A percentile compares a stretch with the other conserved stretches of the same genome.
Evolutionary conservation across 23 red algal species (phyloP).

Genomic region (Rhodosorus marinus): DNA sequence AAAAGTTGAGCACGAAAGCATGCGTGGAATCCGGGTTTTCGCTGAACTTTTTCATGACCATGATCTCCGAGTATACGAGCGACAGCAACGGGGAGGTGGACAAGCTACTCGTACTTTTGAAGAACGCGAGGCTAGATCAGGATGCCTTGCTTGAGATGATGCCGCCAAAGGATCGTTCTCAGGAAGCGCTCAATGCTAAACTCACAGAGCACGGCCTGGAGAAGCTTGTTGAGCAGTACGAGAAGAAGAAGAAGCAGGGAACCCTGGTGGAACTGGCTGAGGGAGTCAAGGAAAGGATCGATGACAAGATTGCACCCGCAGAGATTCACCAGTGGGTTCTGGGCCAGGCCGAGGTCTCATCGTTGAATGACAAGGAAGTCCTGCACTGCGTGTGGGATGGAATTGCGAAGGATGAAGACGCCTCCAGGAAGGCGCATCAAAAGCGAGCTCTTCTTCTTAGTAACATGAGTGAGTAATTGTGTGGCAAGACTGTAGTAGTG

Average conservation of each 20-base stretch:
- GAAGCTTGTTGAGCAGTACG: slow-evolving; percentile 69
- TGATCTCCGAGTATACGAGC: slow-evolving; percentile 34
- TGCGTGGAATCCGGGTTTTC: slow-evolving; percentile 13
- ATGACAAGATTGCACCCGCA: slow-evolving; percentile 4
- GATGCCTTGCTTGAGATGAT: slow-evolving; percentile 63
- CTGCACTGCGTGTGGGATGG: slow-evolving; percentile 34
- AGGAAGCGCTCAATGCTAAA: slow-evolving; percentile 42
- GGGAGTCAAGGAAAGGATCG: slow-evolving; percentile 17
- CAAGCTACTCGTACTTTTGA: slow-evolving; percentile 42
- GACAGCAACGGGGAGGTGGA: slow-evolving; percentile 32
- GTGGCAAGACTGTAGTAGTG: too few species aligned
- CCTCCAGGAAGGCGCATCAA: slow-evolving; percentile 45
- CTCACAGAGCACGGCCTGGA: slow-evolving; percentile 26
- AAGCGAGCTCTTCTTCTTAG: slow-evolving; percentile 36
- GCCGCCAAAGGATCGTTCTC: slow-evolving; percentile 23
- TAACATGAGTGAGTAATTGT: slow-evolving; percentile 17
- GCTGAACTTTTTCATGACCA: slow-evolving; percentile 38
- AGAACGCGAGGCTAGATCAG: slow-evolving; percentile 37
- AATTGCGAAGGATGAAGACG: slow-evolving; percentile 20
- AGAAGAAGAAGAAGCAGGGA: slow-evolving; percentile 18
- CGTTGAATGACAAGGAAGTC: slow-evolving; percentile 23
- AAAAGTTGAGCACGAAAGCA: background rate
- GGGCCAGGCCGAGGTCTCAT: slow-evolving; percentile 5
- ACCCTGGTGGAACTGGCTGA: slow-evolving; percentile 14
- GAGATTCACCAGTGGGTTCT: slow-evolving; percentile 26